A percentile compares a stretch with the other conserved stretches of the same genome.
Evolutionary conservation across 2,329 filamentous ascomycete species (phyloP).

Genomic region (Fusarium phyllophilum): DNA sequence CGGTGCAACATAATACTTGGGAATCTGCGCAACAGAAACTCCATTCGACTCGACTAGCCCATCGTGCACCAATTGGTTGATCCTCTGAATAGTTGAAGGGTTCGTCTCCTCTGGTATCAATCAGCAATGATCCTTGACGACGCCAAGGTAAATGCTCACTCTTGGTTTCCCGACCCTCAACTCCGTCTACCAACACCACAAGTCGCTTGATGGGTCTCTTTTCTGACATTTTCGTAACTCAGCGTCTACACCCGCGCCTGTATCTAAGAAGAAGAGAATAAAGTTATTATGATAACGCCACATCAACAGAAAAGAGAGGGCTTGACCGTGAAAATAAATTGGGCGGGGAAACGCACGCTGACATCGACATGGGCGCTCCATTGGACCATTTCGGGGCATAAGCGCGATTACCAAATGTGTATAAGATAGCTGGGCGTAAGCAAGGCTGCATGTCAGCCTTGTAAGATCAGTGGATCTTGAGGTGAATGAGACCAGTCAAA

Average conservation of each 20-base stretch:
- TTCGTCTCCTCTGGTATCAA: slow-evolving; percentile 24
- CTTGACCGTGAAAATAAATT: neutral
- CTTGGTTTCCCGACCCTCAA: slow-evolving; percentile 22
- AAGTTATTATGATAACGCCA: neutral
- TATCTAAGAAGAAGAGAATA: neutral
- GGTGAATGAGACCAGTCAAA: neutral
- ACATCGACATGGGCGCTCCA: neutral
- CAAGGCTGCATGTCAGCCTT: slow-evolving; percentile 16
- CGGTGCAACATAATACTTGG: slow-evolving; percentile 32
- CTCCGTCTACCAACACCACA: slow-evolving; percentile 37
- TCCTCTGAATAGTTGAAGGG: slow-evolving; percentile 33
- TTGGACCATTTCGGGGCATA: slow-evolving; percentile 1
- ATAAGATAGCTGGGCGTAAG: slow-evolving; percentile 10
- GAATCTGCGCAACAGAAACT: slow-evolving; percentile 15
- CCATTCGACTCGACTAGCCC: slow-evolving; percentile 18
- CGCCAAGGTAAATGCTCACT: slow-evolving; percentile 12
- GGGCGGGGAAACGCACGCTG: slow-evolving; percentile 3
- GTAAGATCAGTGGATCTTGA: neutral
- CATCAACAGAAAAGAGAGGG: neutral
- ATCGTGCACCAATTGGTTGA: slow-evolving; percentile 29
- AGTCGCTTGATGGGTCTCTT: slow-evolving; percentile 26
- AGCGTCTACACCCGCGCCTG: neutral
- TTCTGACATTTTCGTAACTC: slow-evolving; percentile 26
- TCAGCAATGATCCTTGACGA: neutral
- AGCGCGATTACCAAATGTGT: slow-evolving; percentile 3